Evolutionary conservation across 1,139 yeast genomes (phyloP).

Genomic region (Arxiozyma heterogenica): DNA sequence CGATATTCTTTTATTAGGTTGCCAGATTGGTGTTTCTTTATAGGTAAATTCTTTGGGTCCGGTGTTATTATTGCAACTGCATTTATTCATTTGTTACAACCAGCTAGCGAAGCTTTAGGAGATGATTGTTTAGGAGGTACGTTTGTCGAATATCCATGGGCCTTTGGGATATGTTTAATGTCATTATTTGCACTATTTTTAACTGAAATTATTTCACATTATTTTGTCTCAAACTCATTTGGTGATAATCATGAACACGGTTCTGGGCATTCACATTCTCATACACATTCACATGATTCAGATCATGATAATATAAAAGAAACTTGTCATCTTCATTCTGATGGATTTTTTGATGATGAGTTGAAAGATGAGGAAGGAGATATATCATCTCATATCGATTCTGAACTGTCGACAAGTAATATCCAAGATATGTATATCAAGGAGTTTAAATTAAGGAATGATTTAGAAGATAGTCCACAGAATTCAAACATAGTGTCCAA

Average conservation of each 20-base stretch:
- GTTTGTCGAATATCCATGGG: constrained; percentile 52
- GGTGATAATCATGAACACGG: constrained; percentile 5
- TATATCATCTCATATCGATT: not conserved
- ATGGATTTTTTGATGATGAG: not conserved
- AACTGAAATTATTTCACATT: constrained; percentile 48
- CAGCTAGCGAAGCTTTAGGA: constrained; percentile 53
- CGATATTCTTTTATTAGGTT: constrained; percentile 43
- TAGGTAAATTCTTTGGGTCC: constrained; percentile 78
- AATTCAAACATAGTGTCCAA: not conserved
- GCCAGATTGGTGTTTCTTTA: constrained; percentile 51
- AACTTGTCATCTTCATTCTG: not conserved
- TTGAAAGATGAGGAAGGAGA: not conserved
- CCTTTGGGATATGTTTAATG: constrained; percentile 53
- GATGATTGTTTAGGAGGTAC: constrained; percentile 47
- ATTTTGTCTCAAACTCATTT: constrained; percentile 23
- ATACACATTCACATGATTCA: not conserved
- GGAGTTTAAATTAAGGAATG: not conserved
- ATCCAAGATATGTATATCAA: not conserved
- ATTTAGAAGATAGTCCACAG: constrained; percentile 1
- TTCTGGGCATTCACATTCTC: constrained; percentile 1
- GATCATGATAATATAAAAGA: not conserved
- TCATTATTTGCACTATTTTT: constrained; percentile 44
- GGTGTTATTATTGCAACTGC: constrained; percentile 90
- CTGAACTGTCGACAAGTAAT: not conserved
- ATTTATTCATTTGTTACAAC: constrained; percentile 70